These are phyloP conservation scores for Rhynchospora tenuis DNA, from an alignment of 176 grass and related monocot species.

Conservation along the genomic window DNA sequence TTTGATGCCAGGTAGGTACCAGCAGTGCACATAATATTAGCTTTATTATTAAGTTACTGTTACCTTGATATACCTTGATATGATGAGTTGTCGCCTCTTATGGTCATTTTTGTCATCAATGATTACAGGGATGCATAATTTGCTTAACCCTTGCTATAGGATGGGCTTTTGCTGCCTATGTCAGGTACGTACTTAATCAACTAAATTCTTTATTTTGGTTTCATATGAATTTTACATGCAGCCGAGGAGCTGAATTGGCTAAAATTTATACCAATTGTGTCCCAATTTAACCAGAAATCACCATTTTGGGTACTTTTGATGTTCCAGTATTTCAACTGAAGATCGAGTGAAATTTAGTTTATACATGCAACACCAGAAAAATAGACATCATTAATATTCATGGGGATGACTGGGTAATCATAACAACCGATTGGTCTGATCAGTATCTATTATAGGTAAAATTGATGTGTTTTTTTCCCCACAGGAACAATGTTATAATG, in stretches of 20 bases:
- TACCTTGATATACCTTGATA: background rate
- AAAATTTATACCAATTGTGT: background rate
- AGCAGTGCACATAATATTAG: background rate
- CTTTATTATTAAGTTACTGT: background rate
- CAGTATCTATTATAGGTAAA: background rate
- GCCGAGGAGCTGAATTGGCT: background rate
- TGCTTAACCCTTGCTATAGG: constrained; percentile 83
- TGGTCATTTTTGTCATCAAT: background rate
- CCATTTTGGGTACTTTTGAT: background rate
- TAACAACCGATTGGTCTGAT: background rate
- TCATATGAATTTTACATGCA: background rate
- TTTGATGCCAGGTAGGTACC: background rate
- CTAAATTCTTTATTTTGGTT: background rate
- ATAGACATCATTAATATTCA: background rate
- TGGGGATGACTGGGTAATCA: background rate
- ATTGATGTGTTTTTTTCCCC: constrained; percentile 22
- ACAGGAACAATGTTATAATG: constrained; percentile 57
- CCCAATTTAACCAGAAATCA: background rate
- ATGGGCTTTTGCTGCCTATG: constrained; percentile 67
- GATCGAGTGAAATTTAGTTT: background rate
- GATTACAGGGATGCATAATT: constrained; percentile 62
- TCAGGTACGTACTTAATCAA: constrained; percentile 70
- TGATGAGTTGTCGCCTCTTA: background rate
- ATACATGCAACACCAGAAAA: background rate
- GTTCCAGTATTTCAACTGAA: background rate